Conservation (phyloP, 2,329 filamentous ascomycete species). For the Monosporascus sp. region DNA sequence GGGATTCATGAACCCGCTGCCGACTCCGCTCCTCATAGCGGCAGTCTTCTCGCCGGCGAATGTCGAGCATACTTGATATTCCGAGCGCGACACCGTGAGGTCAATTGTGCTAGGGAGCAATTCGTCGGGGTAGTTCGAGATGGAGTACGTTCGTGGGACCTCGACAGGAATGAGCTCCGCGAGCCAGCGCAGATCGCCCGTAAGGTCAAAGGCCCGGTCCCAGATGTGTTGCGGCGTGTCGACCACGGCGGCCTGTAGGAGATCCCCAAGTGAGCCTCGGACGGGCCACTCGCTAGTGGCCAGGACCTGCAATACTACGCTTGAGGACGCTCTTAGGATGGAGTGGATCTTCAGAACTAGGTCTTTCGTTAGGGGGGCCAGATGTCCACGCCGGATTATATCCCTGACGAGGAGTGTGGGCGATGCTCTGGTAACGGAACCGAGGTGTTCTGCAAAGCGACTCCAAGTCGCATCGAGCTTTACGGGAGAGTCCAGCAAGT, state of each 20-base stretch:
- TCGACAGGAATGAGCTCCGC: slow-evolving; percentile 41
- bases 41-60: slow-evolving; percentile 28
- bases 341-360: slow-evolving; percentile 44
- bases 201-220: slow-evolving; percentile 43
- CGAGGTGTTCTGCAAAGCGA: slow-evolving; percentile 42
- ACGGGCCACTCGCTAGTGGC: slow-evolving; percentile 48
- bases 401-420: slow-evolving; percentile 37
- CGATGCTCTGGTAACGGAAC: slow-evolving; percentile 28
- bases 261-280: slow-evolving; percentile 43
- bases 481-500: slow-evolving; percentile 38
- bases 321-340: slow-evolving; percentile 44
- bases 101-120: slow-evolving; percentile 46
- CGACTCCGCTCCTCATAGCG: slow-evolving; percentile 39
- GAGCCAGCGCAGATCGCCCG: slow-evolving; percentile 39
- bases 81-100: slow-evolving; percentile 45
- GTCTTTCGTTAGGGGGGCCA: slow-evolving; percentile 46
- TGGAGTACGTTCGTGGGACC: slow-evolving; percentile 48
- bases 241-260: slow-evolving; percentile 41
- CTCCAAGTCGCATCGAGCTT: slow-evolving; percentile 37
- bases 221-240: slow-evolving; percentile 44
- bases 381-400: slow-evolving; percentile 44
- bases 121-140: slow-evolving; percentile 45
- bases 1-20: slow-evolving; percentile 51
- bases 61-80: slow-evolving; percentile 41
- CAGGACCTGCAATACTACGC: slow-evolving; percentile 41